phyloP scores from a whole-genome alignment of 2,329 filamentous ascomycete genomes.

The Diaporthe citriasiana region DNA sequence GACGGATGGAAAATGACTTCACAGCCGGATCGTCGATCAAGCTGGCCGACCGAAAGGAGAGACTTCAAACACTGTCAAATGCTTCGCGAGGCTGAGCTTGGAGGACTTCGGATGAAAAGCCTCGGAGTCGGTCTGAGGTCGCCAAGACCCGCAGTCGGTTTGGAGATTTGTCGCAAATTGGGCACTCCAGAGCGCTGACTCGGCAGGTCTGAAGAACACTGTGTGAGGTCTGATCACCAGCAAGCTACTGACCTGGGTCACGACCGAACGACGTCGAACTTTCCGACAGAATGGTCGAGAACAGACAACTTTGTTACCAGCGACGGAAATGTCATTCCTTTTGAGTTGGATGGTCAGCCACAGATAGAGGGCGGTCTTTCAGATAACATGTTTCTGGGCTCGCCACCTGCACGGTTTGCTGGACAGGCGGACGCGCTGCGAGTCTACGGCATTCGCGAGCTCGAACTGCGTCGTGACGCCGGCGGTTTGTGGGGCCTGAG shows the following conservation, averaged over 20 bases:
- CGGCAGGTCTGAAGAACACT: constrained; percentile 30
- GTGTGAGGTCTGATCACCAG: constrained; percentile 36
- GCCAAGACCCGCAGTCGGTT: constrained; percentile 33
- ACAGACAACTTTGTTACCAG: constrained; percentile 5
- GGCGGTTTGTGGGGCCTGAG: constrained; percentile 37
- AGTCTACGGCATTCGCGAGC: constrained; percentile 10
- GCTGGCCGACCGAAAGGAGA: constrained; percentile 4
- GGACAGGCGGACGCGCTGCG: neutral
- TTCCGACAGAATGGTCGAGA: neutral
- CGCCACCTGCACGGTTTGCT: neutral
- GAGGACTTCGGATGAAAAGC: constrained; percentile 12
- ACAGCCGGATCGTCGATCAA: constrained; percentile 21
- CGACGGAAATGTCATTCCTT: neutral
- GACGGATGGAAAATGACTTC: neutral
- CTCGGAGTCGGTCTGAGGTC: constrained; percentile 13
- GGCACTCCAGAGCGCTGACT: constrained; percentile 29
- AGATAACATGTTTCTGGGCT: neutral
- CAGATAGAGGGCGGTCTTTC: no score
- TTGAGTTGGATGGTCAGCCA: neutral
- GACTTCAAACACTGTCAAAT: constrained; percentile 23
- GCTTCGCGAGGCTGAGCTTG: constrained; percentile 25
- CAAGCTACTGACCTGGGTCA: constrained; percentile 1
- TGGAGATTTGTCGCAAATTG: constrained; percentile 38
- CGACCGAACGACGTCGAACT: constrained; percentile 14
- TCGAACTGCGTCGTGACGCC: neutral